phyloP scores from a whole-genome alignment of 2,329 filamentous ascomycete genomes.

The Xylaria arbuscula region DNA sequence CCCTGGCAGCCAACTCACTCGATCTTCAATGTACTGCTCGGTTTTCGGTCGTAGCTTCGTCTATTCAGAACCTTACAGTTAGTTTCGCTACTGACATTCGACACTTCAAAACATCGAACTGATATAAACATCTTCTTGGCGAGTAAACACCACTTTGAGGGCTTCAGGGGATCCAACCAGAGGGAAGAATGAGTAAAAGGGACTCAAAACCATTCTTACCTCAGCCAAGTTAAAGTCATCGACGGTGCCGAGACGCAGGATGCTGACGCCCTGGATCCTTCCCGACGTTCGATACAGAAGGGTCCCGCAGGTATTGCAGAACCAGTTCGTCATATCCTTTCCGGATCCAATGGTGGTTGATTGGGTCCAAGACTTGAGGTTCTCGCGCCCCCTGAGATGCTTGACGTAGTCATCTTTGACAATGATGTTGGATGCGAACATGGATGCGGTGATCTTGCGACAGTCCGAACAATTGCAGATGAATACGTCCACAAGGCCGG shows the following conservation, averaged over 20 bases:
- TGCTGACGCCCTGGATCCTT: constrained; percentile 57
- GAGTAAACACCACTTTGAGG: too few species aligned
- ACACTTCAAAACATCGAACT: not conserved
- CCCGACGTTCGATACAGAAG: constrained; percentile 67
- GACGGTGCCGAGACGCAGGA: constrained; percentile 68
- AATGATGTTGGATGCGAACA: constrained; percentile 70
- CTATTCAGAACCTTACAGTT: constrained; percentile 22
- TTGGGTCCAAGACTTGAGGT: constrained; percentile 60
- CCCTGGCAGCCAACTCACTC: constrained; percentile 67
- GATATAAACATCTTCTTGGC: too few species aligned
- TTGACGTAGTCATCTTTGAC: constrained; percentile 58
- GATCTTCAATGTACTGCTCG: constrained; percentile 64
- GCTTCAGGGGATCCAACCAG: not conserved
- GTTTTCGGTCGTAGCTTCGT: constrained; percentile 64
- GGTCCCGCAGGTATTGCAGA: constrained; percentile 69
- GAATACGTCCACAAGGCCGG: constrained; percentile 61
- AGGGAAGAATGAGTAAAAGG: not conserved
- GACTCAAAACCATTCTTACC: constrained; percentile 13
- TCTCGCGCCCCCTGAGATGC: constrained; percentile 63
- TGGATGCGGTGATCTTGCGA: constrained; percentile 70
- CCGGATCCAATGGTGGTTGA: constrained; percentile 58
- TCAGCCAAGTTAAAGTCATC: constrained; percentile 70
- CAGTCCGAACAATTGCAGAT: constrained; percentile 72
- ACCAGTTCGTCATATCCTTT: constrained; percentile 69
- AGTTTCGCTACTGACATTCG: not conserved